phyloP scores from a whole-genome alignment of 257 asterid genomes.

The Mentha longifolia region DNA sequence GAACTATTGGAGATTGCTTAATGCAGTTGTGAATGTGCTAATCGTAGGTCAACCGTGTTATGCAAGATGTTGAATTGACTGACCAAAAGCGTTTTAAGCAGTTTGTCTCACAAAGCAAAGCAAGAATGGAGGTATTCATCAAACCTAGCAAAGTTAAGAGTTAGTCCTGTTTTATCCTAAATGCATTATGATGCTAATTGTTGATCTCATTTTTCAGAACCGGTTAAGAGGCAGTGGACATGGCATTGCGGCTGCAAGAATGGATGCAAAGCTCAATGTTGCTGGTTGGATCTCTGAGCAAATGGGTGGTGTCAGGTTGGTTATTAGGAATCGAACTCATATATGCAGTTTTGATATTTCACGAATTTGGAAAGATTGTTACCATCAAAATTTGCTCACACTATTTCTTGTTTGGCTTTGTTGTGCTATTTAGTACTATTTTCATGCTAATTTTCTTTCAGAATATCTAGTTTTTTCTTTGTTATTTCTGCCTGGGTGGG shows the following conservation, averaged over 20 bases:
- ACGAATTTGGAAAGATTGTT: constrained; percentile 22
- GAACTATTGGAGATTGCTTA: constrained; percentile 31
- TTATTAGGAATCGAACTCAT: constrained; percentile 23
- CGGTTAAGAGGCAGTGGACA: constrained; percentile 99
- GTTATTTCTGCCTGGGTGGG: constrained; percentile 17
- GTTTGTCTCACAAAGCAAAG: constrained; percentile 97
- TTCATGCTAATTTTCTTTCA: constrained; percentile 2
- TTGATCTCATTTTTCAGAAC: constrained; percentile 67
- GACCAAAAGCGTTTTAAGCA: constrained; percentile 98
- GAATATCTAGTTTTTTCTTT: background rate
- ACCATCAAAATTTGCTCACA: constrained; percentile 14
- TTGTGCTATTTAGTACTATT: constrained; percentile 19
- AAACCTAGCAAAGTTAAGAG: constrained; percentile 23
- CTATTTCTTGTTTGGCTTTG: constrained; percentile 9
- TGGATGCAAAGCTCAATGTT: constrained; percentile 96
- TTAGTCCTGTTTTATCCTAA: constrained; percentile 2
- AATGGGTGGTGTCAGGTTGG: constrained; percentile 97
- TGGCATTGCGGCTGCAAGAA: constrained; percentile 92
- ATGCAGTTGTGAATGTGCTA: constrained; percentile 29
- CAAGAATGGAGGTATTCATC: constrained; percentile 88
- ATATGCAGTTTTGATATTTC: constrained; percentile 19
- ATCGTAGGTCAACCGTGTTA: constrained; percentile 72
- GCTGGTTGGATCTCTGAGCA: constrained; percentile 98
- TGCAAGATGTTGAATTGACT: constrained; percentile 92
- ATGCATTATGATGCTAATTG: constrained; percentile 33